Percentiles rank a stretch among this genome's conserved stretches.
Evolutionary conservation across 495 filamentous ascomycete species (phyloP).

Genomic region (Annulohypoxylon nitens): DNA sequence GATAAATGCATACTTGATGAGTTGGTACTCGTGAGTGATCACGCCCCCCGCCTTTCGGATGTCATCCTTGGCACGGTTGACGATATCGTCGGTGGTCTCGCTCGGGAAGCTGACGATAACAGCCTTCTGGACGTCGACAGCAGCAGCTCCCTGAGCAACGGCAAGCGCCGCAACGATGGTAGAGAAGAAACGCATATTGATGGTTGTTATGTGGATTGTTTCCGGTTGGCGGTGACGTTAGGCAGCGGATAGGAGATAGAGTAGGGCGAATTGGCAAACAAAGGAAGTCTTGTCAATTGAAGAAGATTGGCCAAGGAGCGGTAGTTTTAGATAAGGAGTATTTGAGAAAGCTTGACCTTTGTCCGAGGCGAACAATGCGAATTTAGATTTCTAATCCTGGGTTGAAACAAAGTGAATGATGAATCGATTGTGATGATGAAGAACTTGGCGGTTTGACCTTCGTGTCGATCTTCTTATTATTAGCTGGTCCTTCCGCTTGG

Average conservation of each 20-base stretch:
- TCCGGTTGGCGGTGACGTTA: slow-evolving; percentile 9
- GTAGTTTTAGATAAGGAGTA: not conserved
- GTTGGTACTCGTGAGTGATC: slow-evolving; percentile 68
- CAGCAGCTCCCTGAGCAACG: slow-evolving; percentile 64
- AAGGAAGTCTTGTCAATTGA: slow-evolving; percentile 1
- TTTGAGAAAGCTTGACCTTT: slow-evolving; percentile 7
- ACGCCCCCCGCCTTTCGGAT: slow-evolving; percentile 74
- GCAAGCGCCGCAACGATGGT: slow-evolving; percentile 69
- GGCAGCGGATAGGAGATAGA: not conserved
- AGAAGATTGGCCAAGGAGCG: not conserved
- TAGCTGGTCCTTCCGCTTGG: slow-evolving; percentile 9
- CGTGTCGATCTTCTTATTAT: slow-evolving; percentile 21
- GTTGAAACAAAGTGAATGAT: slow-evolving; percentile 26
- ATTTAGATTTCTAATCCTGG: not conserved
- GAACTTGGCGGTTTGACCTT: slow-evolving; percentile 29
- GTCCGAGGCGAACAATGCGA: slow-evolving; percentile 8
- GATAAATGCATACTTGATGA: slow-evolving; percentile 65
- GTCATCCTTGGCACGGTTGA: slow-evolving; percentile 76
- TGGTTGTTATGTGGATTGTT: not conserved
- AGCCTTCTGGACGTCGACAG: slow-evolving; percentile 72
- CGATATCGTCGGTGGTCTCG: slow-evolving; percentile 75
- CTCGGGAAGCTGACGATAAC: slow-evolving; percentile 83
- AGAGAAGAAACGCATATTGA: slow-evolving; percentile 70
- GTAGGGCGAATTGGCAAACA: not conserved
- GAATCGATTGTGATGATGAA: slow-evolving; percentile 14